Conservation (phyloP, 441 rosid genomes). For the Breynia disticha region DNA sequence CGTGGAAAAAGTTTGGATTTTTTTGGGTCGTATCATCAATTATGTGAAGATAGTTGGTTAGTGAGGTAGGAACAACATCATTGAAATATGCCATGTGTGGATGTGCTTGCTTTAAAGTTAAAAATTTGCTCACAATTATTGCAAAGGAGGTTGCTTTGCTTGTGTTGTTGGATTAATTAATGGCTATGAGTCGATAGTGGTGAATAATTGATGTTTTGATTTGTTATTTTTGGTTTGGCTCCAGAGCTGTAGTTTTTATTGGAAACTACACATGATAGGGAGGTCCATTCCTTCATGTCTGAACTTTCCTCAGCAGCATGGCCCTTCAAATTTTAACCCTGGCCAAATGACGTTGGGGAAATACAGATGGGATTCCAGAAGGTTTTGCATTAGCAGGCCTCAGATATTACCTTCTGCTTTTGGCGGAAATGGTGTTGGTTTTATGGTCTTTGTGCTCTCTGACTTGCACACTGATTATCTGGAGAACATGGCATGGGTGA, state of each 20-base stretch:
- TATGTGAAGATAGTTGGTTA: too few relatives aligned
- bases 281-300: conserved; percentile 14
- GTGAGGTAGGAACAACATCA: too few relatives aligned
- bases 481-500: conserved; percentile 53
- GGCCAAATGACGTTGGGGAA: background rate
- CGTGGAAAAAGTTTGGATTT: too few relatives aligned
- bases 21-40: too few relatives aligned
- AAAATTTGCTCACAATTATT: too few relatives aligned
- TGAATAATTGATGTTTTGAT: too few relatives aligned
- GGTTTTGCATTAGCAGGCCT: conserved; percentile 20
- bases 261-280: conserved; percentile 14
- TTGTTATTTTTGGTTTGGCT: too few relatives aligned
- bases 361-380: background rate
- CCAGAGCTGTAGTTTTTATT: background rate
- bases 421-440: conserved; percentile 17
- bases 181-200: too few relatives aligned
- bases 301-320: conserved; percentile 16
- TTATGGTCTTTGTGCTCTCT: conserved; percentile 45
- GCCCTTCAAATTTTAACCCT: conserved; percentile 2
- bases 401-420: conserved; percentile 14
- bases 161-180: too few relatives aligned
- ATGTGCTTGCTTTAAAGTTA: too few relatives aligned
- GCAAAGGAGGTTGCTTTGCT: too few relatives aligned
- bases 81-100: too few relatives aligned
- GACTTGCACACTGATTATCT: conserved; percentile 58